Percentiles rank a stretch among this genome's conserved stretches.
Evolutionary conservation across 371 early-diverging fungal genomes (phyloP).

Genomic region (Rhizopus arrhizus): DNA sequence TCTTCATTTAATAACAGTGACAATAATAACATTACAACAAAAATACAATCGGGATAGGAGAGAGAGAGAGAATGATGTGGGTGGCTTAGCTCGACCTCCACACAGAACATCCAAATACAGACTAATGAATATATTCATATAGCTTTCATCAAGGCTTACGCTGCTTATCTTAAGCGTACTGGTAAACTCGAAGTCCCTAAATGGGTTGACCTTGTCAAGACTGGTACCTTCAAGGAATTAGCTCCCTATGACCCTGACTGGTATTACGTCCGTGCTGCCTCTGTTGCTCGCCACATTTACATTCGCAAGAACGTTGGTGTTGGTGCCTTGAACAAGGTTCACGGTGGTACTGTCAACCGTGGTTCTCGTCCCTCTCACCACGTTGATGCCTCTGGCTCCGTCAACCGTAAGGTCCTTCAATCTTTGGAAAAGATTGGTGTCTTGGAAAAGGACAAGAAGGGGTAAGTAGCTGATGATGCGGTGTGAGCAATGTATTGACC

Average conservation of each 20-base stretch:
- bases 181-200: slow-evolving; percentile 98
- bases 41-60: background rate
- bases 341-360: slow-evolving; percentile 92
- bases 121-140: background rate
- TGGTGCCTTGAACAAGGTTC: slow-evolving; percentile 60
- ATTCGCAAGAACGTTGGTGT: too few species aligned
- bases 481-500: background rate
- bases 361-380: slow-evolving; percentile 94
- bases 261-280: too few species aligned
- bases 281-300: too few species aligned
- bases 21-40: too few species aligned
- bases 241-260: slow-evolving; percentile 69
- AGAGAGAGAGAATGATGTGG: background rate
- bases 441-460: slow-evolving; percentile 88
- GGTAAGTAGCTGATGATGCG: slow-evolving; percentile 50
- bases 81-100: background rate
- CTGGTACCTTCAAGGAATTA: slow-evolving; percentile 94
- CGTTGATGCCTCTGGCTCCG: slow-evolving; percentile 85
- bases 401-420: slow-evolving; percentile 95
- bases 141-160: slow-evolving; percentile 95
- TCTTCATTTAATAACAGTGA: too few species aligned
- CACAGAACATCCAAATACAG: background rate
- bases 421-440: slow-evolving; percentile 97
- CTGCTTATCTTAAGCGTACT: slow-evolving; percentile 96
- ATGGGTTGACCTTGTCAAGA: slow-evolving; percentile 98